Evolutionary conservation across 257 asterid species (phyloP), one percentile per base, ranked within the genome.

Genomic region (Solanum lycopersicoides): DNA sequence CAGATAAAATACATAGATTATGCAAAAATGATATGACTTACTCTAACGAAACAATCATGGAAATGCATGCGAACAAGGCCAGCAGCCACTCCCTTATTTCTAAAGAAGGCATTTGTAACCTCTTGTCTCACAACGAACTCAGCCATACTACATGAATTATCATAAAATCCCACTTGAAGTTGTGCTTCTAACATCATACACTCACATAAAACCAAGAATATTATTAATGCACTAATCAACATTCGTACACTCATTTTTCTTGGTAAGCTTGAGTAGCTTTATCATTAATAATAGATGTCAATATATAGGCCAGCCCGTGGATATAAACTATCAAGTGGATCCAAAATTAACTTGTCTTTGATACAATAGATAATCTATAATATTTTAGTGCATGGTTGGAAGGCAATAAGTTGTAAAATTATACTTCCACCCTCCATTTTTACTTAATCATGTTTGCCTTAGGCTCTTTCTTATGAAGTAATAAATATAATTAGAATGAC

Each of bases 1-100:
- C 16, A 72, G 79, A 21, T 72, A 72, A 72, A 72, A 15, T 71
- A 71, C 77, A 71, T 15, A 15, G 41, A 68, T 71, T 15, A 3
- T 71, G 42, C 35, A 69, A 69, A 30, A 69, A 34, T 72, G 45
- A 34, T 35, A 34, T 13, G 18, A 79, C 93, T 77, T 86, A 95
- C 99, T 94, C 97, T 88, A 15, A 94, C 96, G 86, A 96, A 96
- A 75, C 99, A 95, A 80, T 96, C 98, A 37, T 96, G 98, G 86
- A 96, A 96, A 92, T 96, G 98, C 93, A 96, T 56, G 59, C 99
- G 91, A 76, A 96, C 87, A 32, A 96, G 98, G 69, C 97, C 97
- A 82, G 98, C 95, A 84, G 98, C 97, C 12, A 93, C 53, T 82
- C 98, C 99, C 2, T 65, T 88, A 91, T 95, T 86, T 23, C 11